These are phyloP conservation scores for rapeseed (Brassica napus) DNA, from an alignment of 345 rosid genomes.

Conservation along the genomic window DNA sequence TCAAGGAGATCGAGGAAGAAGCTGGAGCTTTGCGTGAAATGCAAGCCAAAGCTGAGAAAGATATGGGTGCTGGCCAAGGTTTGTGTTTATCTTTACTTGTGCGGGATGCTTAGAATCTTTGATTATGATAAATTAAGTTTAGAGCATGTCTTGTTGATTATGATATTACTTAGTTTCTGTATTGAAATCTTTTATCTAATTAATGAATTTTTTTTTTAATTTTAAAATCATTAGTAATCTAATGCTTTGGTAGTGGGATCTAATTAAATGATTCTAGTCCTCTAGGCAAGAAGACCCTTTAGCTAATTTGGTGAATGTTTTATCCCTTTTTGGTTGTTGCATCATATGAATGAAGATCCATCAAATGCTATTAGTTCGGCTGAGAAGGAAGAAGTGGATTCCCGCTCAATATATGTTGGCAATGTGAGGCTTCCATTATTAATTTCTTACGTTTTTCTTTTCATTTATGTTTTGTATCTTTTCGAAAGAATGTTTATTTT, in stretches of 20 bases:
- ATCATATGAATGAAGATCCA: conserved; percentile 55
- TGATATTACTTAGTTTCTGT: background rate
- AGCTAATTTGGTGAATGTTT: conserved; percentile 13
- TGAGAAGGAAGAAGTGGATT: conserved; percentile 97
- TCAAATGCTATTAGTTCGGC: conserved; percentile 65
- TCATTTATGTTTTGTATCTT: background rate
- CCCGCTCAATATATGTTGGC: conserved; percentile 94
- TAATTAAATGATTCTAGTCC: background rate
- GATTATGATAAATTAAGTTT: background rate
- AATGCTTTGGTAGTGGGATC: no score
- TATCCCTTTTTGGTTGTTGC: conserved; percentile 13
- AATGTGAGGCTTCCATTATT: conserved; percentile 68
- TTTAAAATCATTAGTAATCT: no score
- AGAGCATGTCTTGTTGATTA: conserved; percentile 1
- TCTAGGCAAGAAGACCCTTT: conserved; percentile 3
- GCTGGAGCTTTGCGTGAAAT: conserved; percentile 97
- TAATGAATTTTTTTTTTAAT: background rate
- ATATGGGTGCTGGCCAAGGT: conserved; percentile 98
- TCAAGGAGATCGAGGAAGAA: conserved; percentile 96
- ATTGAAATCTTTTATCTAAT: background rate
- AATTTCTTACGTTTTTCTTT: conserved; percentile 10
- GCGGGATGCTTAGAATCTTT: background rate
- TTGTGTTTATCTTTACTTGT: background rate
- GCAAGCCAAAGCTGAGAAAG: conserved; percentile 99
- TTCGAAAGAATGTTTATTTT: background rate